Evolutionary conservation across 2,329 filamentous ascomycete genomes (phyloP), one percentile per base, ranked within the genome.

Genomic region (Colletotrichum musicola): DNA sequence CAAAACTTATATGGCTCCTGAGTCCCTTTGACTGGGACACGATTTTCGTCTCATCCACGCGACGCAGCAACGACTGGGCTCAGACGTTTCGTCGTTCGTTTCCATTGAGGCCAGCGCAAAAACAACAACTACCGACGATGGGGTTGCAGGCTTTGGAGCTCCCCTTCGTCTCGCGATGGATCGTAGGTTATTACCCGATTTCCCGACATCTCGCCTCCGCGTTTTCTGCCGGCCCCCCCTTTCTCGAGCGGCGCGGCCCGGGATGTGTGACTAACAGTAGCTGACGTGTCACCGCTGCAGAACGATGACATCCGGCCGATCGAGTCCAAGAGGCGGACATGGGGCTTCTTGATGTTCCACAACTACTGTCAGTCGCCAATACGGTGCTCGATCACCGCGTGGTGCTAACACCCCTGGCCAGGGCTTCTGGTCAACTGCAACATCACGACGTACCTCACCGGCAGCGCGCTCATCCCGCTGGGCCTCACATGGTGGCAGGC

Each of bases 261-360:
- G 30, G 30, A 7, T 60, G 10, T n/a, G 16, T n/a, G 38, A 47
- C 22, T 18, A 13, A 20, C n/a, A 6, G 12, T 58, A 25, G 46
- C n/a, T 57, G 44, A 55, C 16, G 20, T 55, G 30, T 25, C 13
- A 30, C 14, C 18, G 6, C 40, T 14, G 16, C 47, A 81, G 79
- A 86, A 86, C 72, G 80, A 86, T 70, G 84, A 87, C 72, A 83
- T 86, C 64, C 81, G 83, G 3, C 85, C 84, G 10, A 80, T 84
- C 30, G 82, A 83, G 66, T 73, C 77, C 1, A 78, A 72, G 50
- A 76, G 81, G 50, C 77, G 81, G 16, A 84, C 81, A 5, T 85
- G 81, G 82, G 78, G 75, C 4, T 79, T 78, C 27, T 73, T 79
- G 66, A 80, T 81, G 4, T 85, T 81, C 51, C 79, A 82, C 71